phyloP scores from a whole-genome alignment of 306 rosid species.

The Prunus kanzakura region DNA sequence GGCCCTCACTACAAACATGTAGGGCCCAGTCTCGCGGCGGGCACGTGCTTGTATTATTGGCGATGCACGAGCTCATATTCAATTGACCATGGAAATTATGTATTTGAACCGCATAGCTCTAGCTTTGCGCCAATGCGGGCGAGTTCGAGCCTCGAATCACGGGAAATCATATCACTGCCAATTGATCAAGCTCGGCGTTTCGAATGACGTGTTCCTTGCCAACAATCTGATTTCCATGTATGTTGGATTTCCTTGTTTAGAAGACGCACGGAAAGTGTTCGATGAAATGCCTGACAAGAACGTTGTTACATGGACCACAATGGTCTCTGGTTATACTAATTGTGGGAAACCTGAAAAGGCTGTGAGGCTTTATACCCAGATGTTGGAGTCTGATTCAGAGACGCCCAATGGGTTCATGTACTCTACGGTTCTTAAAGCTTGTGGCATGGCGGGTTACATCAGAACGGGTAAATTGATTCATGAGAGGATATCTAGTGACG shows the following conservation, averaged over 20 bases:
- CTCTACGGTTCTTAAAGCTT: slow-evolving; percentile 82
- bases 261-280: slow-evolving; percentile 56
- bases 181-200: slow-evolving; percentile 47
- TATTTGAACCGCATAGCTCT: slow-evolving; percentile 41
- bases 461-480: slow-evolving; percentile 58
- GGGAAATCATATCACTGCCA: slow-evolving; percentile 64
- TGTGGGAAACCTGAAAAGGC: slow-evolving; percentile 59
- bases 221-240: slow-evolving; percentile 63
- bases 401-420: slow-evolving; percentile 64
- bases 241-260: slow-evolving; percentile 21
- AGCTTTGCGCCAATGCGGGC: slow-evolving; percentile 57
- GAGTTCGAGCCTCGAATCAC: slow-evolving; percentile 37
- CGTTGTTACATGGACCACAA: slow-evolving; percentile 68
- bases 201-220: slow-evolving; percentile 45
- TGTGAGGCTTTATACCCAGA: slow-evolving; percentile 38
- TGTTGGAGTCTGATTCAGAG: slow-evolving; percentile 46
- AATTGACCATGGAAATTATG: slow-evolving; percentile 21
- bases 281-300: slow-evolving; percentile 68
- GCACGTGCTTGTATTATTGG: background rate
- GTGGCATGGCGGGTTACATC: slow-evolving; percentile 51
- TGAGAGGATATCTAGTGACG: slow-evolving; percentile 30
- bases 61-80: background rate
- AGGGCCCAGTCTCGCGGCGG: background rate
- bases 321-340: slow-evolving; percentile 64
- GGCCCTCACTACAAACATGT: background rate